Evolutionary conservation across 2,329 filamentous ascomycete genomes (phyloP).

Genomic region (Lachnum nothofagi): DNA sequence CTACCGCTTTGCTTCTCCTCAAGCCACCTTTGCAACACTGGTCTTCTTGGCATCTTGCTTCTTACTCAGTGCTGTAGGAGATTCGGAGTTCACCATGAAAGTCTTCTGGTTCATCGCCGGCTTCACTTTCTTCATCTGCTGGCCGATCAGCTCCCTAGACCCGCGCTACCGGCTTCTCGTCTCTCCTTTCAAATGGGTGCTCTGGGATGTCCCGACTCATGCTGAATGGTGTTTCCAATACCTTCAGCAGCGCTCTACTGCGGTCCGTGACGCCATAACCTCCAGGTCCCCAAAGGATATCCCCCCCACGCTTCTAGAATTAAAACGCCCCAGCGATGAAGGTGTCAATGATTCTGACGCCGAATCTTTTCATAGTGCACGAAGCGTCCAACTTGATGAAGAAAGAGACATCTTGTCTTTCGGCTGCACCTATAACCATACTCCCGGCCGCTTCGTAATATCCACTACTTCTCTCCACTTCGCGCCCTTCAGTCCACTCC

Average conservation of each 20-base stretch:
- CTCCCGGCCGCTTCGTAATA: constrained; percentile 16
- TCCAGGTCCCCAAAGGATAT: not conserved
- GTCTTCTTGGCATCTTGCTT: constrained; percentile 24
- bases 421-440: constrained; percentile 12
- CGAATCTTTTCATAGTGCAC: not conserved
- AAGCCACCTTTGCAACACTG: constrained; percentile 27
- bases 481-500: constrained; percentile 1
- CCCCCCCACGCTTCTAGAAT: no score
- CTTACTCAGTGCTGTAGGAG: constrained; percentile 24
- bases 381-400: not conserved
- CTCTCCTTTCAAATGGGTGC: constrained; percentile 32
- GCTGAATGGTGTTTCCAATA: constrained; percentile 34
- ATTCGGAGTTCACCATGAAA: constrained; percentile 31
- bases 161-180: constrained; percentile 35
- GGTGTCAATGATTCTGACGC: not conserved
- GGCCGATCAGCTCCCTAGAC: constrained; percentile 32
- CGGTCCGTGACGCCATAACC: constrained; percentile 6
- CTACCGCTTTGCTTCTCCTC: constrained; percentile 35
- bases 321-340: not conserved
- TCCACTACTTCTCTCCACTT: constrained; percentile 14
- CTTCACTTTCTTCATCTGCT: constrained; percentile 33
- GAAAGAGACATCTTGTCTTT: constrained; percentile 17
- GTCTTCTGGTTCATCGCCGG: constrained; percentile 28
- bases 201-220: constrained; percentile 37
- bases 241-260: constrained; percentile 17